These are phyloP conservation scores for Simplicillium aogashimaense DNA, from an alignment of 2,329 filamentous ascomycete genomes.

Conservation along the genomic window DNA sequence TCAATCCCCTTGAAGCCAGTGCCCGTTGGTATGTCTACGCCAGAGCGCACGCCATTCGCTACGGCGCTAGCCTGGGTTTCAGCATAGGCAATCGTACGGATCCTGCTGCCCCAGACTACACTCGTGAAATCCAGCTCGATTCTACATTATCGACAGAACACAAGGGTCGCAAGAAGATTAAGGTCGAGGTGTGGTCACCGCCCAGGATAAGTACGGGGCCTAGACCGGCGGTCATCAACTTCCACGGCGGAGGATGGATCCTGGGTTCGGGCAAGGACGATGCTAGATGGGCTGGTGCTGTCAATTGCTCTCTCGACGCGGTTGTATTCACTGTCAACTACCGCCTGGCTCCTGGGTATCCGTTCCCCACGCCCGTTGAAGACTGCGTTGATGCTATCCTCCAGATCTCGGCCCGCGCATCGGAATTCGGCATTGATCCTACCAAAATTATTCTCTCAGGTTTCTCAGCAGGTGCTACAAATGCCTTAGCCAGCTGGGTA, in stretches of 20 bases:
- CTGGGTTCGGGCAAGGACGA: constrained; percentile 54
- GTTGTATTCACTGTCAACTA: constrained; percentile 58
- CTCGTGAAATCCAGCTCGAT: constrained; percentile 29
- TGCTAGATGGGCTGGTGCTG: constrained; percentile 46
- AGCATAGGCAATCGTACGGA: constrained; percentile 30
- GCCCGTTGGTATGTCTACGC: constrained; percentile 33
- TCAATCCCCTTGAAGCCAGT: constrained; percentile 31
- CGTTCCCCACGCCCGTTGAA: constrained; percentile 55
- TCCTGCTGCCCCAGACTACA: constrained; percentile 26
- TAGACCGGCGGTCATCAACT: constrained; percentile 51
- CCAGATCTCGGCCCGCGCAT: constrained; percentile 47
- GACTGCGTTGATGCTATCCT: constrained; percentile 55
- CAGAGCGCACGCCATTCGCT: constrained; percentile 31
- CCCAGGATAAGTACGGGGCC: constrained; percentile 20
- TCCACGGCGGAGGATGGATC: constrained; percentile 59
- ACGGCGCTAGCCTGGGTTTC: constrained; percentile 32
- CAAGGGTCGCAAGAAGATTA: constrained; percentile 27
- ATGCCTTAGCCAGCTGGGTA: constrained; percentile 38
- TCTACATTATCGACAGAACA: constrained; percentile 25
- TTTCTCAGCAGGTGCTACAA: constrained; percentile 53
- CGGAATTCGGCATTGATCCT: constrained; percentile 47
- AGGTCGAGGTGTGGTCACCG: constrained; percentile 36
- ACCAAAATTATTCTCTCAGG: constrained; percentile 48
- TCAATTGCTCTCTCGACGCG: constrained; percentile 40
- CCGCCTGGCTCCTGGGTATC: constrained; percentile 54